Evolutionary conservation across 441 rosid genomes (phyloP), one percentile per base, ranked within the genome.

Genomic region (Croton laevigatus): DNA sequence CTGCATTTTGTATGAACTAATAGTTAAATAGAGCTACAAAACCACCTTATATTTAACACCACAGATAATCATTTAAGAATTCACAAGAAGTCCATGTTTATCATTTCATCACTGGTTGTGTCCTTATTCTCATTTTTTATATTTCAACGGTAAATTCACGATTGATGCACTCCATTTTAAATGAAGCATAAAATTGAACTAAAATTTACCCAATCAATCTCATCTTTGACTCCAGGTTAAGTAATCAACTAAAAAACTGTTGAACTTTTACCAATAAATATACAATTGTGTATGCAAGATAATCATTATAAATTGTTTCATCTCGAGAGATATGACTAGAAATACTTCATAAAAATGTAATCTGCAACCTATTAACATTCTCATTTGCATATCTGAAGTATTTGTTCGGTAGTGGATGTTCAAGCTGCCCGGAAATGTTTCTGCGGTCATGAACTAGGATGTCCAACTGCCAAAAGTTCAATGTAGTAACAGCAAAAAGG

Each of bases 381-480:
- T 53, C 55, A 59, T 77, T 76, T 36, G 63, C 79, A 66, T 65
- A 74, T 75, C 78, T 80, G 69, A 75, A 74, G 62, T 73, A 32
- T 52, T 83, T 81, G 66, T 19, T 52, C 27, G 65, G 67, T 34
- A 82, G 71, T 70, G 74, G 66, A 62, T 71, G 37, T 38, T 77
- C 84, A 77, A 76, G 76, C 78, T 86, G 97, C 71, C 97, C 93
- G 17, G 94, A 92, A 72, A 95, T 80, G 66, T 81, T 82, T 76
- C 86, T 87, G 49, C 96, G 96, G 27, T 89, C 85, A 63, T 89
- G 88, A 61, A 77, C 79, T 52, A 44, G 85, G 60, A 89, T 73
- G 60, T 95, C 88, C 83, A 95, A 82, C 99, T 94, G 87, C 71
- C 76, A 75, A 75, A 71, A 70, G 66, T 54, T 22, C 62, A 62